Base-by-base conservation (phyloP, 768 basidiomycete species). In the Lanmaoa pseudosensibilis region DNA sequence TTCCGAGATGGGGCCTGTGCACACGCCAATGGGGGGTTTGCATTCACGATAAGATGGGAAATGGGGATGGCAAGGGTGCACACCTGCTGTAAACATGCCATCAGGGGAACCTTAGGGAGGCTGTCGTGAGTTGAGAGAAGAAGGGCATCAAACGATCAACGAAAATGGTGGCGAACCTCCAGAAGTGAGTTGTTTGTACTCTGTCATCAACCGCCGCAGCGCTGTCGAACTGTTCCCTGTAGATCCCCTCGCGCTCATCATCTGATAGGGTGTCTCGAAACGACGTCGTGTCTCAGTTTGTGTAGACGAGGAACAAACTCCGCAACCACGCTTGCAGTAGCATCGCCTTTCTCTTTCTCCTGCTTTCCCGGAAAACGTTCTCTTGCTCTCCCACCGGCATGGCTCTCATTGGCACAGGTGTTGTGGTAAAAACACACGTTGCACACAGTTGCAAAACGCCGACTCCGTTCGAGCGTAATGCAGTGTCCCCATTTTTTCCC, bases 41-140 rank as follows among this genome's bases (percentile, higher is more conserved):
- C 6, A 7, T 30, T 30, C 27, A 30, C 27, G 27, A 30, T 44
- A 46, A 23, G 33, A 30, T 51, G 50, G 21, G 32, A n/a, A 39
- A 15, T 10, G 12, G 23, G 30, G 18, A 16, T n/a, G 27, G 21
- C n/a, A n/a, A n/a, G n/a, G 46, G 23, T n/a, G 23, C 55, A 56
- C 60, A 82, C 88, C 92, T 57, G 95, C 94, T 47, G 94, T 96
- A 69, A 97, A 97, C 94, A 98, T 97, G 53, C 87, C 90, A 73
- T 98, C 95, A 7, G 92, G 90, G 16, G 91, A 86, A 61, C 90
- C 90, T 90, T 57, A 2, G 7, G 5, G 6, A 6, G 6, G 36
- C 16, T 37, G 16, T 12, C 21, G 15, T 43, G 21, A 43, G 40
- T 41, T 41, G 27, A 30, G 27, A n/a, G n/a, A n/a, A 25, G 5